Conservation (phyloP, 208 protist genomes). For the Trypanosoma grayi region DNA sequence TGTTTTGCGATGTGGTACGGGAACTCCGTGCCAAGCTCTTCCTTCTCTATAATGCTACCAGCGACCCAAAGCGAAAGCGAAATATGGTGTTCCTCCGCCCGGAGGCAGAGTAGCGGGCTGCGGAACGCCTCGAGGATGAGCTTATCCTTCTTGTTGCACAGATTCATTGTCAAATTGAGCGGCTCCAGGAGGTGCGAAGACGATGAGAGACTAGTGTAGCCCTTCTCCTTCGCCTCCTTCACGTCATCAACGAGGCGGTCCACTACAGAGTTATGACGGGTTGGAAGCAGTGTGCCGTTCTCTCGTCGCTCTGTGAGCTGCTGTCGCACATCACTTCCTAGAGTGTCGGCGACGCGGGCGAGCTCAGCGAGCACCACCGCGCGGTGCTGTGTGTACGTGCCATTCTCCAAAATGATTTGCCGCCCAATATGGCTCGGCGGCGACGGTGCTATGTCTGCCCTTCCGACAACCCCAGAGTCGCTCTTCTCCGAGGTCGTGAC, state of each 20-base stretch:
- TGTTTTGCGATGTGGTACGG: conserved; percentile 84
- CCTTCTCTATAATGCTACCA: conserved; percentile 62
- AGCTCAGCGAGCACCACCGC: conserved; percentile 52
- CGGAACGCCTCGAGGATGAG: conserved; percentile 60
- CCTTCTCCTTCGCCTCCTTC: conserved; percentile 53
- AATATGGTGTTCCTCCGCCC: conserved; percentile 59
- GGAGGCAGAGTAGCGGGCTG: conserved; percentile 48
- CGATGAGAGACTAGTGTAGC: conserved; percentile 79
- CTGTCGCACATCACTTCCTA: conserved; percentile 45
- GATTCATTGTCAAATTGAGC: conserved; percentile 49
- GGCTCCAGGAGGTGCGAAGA: conserved; percentile 79
- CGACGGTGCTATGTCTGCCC: no score
- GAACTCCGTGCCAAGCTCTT: conserved; percentile 57
- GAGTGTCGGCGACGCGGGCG: conserved; percentile 34
- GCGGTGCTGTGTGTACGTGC: conserved; percentile 37
- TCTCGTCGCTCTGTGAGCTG: conserved; percentile 55
- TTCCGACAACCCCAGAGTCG: no score
- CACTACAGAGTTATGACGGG: conserved; percentile 46
- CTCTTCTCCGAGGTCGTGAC: no score
- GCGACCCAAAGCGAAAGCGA: conserved; percentile 85
- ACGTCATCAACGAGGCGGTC: conserved; percentile 60
- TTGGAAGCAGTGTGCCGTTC: conserved; percentile 48
- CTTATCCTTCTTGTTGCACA: conserved; percentile 61
- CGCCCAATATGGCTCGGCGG: conserved; percentile 14
- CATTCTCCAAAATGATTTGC: conserved; percentile 40